Percentiles rank a stretch among this genome's conserved stretches.
These are phyloP conservation scores for Syzygium aromaticum DNA, from an alignment of 345 rosid species.

Conservation along the genomic window DNA sequence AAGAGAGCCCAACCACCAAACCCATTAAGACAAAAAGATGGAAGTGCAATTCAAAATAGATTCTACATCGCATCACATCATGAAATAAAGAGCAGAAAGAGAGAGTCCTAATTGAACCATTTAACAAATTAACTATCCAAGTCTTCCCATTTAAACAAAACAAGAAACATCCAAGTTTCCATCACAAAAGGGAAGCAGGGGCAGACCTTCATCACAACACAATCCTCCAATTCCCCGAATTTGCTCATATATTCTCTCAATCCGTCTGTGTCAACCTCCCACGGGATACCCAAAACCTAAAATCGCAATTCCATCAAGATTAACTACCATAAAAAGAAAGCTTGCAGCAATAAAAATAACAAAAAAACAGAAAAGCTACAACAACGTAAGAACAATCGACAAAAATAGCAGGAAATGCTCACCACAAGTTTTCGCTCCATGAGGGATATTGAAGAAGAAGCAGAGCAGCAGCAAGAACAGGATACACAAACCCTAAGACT, in stretches of 20 bases:
- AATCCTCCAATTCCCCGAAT: conserved; percentile 93
- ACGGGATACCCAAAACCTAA: conserved; percentile 92
- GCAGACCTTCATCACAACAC: conserved; percentile 94
- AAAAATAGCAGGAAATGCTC: neutral
- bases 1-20: neutral
- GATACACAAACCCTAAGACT: conserved; percentile 3
- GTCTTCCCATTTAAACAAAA: neutral
- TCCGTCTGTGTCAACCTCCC: conserved; percentile 96
- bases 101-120: neutral
- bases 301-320: neutral
- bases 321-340: neutral
- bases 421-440: conserved; percentile 26
- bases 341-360: neutral
- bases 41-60: neutral
- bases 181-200: neutral
- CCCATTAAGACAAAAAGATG: neutral
- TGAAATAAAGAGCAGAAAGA: neutral
- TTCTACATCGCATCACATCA: neutral
- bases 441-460: neutral
- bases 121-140: neutral
- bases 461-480: neutral
- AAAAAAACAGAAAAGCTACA: neutral
- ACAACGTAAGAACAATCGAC: neutral
- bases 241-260: conserved; percentile 86
- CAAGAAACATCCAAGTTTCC: neutral